Base-by-base conservation (phyloP, 306 rosid species). In the Datisca glomerata region DNA sequence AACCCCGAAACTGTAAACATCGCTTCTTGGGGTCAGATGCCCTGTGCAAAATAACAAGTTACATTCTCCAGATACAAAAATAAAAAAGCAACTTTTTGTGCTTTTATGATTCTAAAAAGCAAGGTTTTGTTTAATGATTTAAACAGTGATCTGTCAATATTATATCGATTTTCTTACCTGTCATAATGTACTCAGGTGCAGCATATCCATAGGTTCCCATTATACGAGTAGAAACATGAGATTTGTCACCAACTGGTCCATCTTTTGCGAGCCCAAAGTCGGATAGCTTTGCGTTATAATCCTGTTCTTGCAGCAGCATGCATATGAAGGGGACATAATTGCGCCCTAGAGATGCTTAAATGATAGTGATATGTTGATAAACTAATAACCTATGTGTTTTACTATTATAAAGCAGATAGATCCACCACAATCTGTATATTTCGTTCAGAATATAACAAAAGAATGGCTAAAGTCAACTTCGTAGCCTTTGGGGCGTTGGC, bases 161-260 rank as follows among this genome's bases (percentile, higher is more conserved):
- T n/a, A n/a, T n/a, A n/a, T n/a, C n/a, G n/a, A n/a, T n/a, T 11
- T 15, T 41, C 39, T 53, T 52, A 72, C 98, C 98, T 18, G 98
- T 91, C 92, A 84, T 68, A 45, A 84, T 85, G 60, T 91, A 91
- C 66, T 84, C 98, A 0, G 98, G 98, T 21, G 98, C 98, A 37
- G 98, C 98, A 65, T 91, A 91, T 4, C 98, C 98, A 43, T 91
- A 91, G 6, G 98, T 91, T 49, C 98, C 98, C 94, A 91, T 91
- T 42, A 91, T 68, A 46, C 98, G 73, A 41, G 98, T 91, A 8
- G 96, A 91, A 49, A 91, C 98, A 51, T 91, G 96, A 41, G 94
- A 91, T 57, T 80, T 70, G 67, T 89, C 98, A 14, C 98, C 98
- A 7, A 74, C 95, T 8, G 98, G 98, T 51, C 96, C 94, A 55